A percentile compares a stretch with the other conserved stretches of the same genome.
phyloP scores from a whole-genome alignment of 768 basidiomycete species.

The Brasilioporus rufonigricans region DNA sequence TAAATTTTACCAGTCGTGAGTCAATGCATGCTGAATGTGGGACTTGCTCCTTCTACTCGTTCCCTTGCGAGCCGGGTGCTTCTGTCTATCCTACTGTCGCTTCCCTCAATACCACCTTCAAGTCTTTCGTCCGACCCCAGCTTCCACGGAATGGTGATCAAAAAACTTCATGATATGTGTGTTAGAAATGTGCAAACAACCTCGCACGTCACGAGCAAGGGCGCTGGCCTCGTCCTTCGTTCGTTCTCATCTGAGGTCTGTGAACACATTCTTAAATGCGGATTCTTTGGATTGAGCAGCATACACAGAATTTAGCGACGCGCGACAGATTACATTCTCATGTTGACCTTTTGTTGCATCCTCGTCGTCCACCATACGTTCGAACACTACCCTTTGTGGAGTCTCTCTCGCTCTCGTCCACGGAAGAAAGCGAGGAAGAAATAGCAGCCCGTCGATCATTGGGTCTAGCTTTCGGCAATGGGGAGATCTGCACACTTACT shows the following conservation, averaged over 20 bases:
- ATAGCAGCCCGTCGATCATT: constrained; percentile 41
- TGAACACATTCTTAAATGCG: background rate
- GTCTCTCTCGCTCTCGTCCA: constrained; percentile 54
- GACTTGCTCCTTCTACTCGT: constrained; percentile 50
- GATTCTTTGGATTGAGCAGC: background rate
- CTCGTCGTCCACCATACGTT: constrained; percentile 74
- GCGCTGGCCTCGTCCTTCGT: constrained; percentile 53
- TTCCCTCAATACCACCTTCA: constrained; percentile 55
- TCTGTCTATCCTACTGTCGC: constrained; percentile 52
- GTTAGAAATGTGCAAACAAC: constrained; percentile 53
- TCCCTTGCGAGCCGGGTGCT: constrained; percentile 60
- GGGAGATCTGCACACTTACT: background rate
- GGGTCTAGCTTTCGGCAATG: constrained; percentile 30
- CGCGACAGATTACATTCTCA: constrained; percentile 30
- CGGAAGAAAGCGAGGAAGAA: constrained; percentile 69
- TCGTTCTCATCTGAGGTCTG: constrained; percentile 37
- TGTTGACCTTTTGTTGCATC: constrained; percentile 70
- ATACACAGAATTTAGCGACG: constrained; percentile 15
- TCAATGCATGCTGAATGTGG: constrained; percentile 46
- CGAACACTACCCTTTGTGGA: constrained; percentile 66
- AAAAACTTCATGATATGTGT: constrained; percentile 47
- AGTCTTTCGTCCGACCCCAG: constrained; percentile 51
- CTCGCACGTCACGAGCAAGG: constrained; percentile 57
- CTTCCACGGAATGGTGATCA: constrained; percentile 45
- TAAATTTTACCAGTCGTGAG: constrained; percentile 44